phyloP scores from a whole-genome alignment of 1,284 basidiomycete species.

The Tremellales sp. region DNA sequence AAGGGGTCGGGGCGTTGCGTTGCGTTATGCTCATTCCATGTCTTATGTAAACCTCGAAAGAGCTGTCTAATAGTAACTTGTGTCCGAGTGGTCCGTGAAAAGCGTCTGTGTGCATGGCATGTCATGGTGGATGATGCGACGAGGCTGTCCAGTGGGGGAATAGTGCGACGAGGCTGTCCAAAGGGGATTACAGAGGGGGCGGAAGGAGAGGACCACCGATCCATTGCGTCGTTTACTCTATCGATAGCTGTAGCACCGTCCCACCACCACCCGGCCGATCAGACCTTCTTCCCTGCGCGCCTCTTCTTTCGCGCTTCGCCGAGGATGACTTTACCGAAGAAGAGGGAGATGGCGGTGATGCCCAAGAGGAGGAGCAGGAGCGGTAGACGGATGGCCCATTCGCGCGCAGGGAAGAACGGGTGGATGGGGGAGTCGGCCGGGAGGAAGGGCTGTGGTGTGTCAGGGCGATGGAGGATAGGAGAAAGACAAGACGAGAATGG shows the following conservation, averaged over 20 bases:
- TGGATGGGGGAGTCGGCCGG: conserved; percentile 68
- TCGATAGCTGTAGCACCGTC: background rate
- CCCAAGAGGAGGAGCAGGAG: conserved; percentile 76
- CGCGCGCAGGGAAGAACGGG: conserved; percentile 72
- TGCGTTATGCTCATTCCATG: too few species aligned
- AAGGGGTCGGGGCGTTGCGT: too few species aligned
- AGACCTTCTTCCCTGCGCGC: conserved; percentile 38
- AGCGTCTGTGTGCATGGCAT: conserved; percentile 11
- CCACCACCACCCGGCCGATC: background rate
- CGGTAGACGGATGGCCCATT: conserved; percentile 86
- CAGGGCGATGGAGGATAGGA: background rate
- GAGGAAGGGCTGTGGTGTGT: conserved; percentile 87
- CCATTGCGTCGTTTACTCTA: too few species aligned
- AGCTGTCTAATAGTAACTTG: too few species aligned
- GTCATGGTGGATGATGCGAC: conserved; percentile 20
- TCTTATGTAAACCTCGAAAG: too few species aligned
- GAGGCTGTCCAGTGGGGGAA: too few species aligned
- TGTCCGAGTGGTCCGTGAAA: conserved; percentile 17
- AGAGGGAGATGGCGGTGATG: conserved; percentile 68
- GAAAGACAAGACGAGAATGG: background rate
- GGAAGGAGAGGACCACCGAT: too few species aligned
- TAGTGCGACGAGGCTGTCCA: too few species aligned
- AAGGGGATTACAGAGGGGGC: too few species aligned
- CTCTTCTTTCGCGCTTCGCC: conserved; percentile 64
- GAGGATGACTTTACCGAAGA: conserved; percentile 70